Conservation (phyloP, 768 basidiomycete genomes). For the Hirschioporus abietinus region DNA sequence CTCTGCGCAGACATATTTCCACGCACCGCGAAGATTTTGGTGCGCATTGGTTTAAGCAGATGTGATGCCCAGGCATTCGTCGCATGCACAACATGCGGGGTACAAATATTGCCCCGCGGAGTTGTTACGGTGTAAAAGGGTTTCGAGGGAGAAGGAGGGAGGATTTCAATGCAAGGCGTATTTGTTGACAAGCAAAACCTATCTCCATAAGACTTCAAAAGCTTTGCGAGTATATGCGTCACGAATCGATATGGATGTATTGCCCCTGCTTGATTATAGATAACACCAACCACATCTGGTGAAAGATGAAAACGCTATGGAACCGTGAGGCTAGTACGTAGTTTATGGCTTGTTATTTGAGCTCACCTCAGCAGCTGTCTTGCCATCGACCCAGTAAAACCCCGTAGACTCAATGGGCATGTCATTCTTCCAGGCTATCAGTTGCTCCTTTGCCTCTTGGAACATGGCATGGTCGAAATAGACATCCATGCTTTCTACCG, state of each 20-base stretch:
- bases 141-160: slow-evolving; percentile 20
- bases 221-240: slow-evolving; percentile 49
- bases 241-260: slow-evolving; percentile 68
- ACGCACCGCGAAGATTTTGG: slow-evolving; percentile 56
- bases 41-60: slow-evolving; percentile 56
- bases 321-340: slow-evolving; percentile 17
- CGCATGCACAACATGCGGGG: slow-evolving; percentile 71
- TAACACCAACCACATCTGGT: slow-evolving; percentile 39
- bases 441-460: slow-evolving; percentile 34
- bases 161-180: slow-evolving; percentile 56
- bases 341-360: background rate
- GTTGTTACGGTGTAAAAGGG: slow-evolving; percentile 53
- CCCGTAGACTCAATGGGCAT: slow-evolving; percentile 42
- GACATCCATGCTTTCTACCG: slow-evolving; percentile 55
- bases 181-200: slow-evolving; percentile 58
- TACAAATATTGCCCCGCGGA: slow-evolving; percentile 47
- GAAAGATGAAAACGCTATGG: slow-evolving; percentile 48
- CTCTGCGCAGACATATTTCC: slow-evolving; percentile 63
- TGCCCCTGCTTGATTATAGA: slow-evolving; percentile 52
- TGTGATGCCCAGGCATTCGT: slow-evolving; percentile 82
- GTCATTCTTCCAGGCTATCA: slow-evolving; percentile 42
- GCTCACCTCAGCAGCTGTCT: slow-evolving; percentile 31
- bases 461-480: slow-evolving; percentile 41
- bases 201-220: slow-evolving; percentile 44
- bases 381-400: slow-evolving; percentile 25